A percentile compares a stretch with the other conserved stretches of the same genome.
Evolutionary conservation across 2,329 filamentous ascomycete genomes (phyloP).

Genomic region (Alternaria rosae): DNA sequence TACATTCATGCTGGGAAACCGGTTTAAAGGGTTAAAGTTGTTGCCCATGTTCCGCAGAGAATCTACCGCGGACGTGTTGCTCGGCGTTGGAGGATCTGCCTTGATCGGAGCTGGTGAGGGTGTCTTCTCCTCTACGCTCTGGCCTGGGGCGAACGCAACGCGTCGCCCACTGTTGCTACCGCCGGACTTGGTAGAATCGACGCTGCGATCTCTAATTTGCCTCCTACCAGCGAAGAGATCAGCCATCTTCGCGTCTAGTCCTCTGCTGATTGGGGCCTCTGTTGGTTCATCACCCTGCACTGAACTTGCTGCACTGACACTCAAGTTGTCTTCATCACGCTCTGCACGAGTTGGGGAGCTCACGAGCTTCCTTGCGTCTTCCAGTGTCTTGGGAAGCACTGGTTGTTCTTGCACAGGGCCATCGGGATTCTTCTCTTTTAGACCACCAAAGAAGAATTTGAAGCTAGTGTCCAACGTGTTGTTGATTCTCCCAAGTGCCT

Average conservation of each 20-base stretch:
- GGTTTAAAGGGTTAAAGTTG: conserved; percentile 81
- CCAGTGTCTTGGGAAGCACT: conserved; percentile 83
- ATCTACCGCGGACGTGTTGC: conserved; percentile 71
- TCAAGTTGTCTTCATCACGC: conserved; percentile 60
- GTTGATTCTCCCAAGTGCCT: conserved; percentile 89
- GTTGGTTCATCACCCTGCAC: conserved; percentile 54
- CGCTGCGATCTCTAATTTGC: conserved; percentile 72
- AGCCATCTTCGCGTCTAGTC: conserved; percentile 67
- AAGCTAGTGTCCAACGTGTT: conserved; percentile 91
- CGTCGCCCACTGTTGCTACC: conserved; percentile 68
- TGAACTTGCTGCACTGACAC: conserved; percentile 61
- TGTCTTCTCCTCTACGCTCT: conserved; percentile 34
- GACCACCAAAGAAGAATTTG: conserved; percentile 87
- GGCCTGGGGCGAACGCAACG: conserved; percentile 55
- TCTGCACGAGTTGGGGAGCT: conserved; percentile 67
- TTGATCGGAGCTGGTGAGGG: conserved; percentile 29
- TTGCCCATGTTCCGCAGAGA: conserved; percentile 83
- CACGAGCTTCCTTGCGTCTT: conserved; percentile 90
- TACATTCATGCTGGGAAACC: conserved; percentile 75
- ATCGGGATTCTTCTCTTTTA: conserved; percentile 70
- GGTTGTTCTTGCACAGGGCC: conserved; percentile 44
- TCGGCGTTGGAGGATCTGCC: conserved; percentile 33
- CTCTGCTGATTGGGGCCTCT: conserved; percentile 34
- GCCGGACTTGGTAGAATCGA: conserved; percentile 73
- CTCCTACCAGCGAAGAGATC: conserved; percentile 75